These are phyloP conservation scores for Coniochaeta pulveracea DNA, from an alignment of 2,329 filamentous ascomycete genomes.

Conservation along the genomic window DNA sequence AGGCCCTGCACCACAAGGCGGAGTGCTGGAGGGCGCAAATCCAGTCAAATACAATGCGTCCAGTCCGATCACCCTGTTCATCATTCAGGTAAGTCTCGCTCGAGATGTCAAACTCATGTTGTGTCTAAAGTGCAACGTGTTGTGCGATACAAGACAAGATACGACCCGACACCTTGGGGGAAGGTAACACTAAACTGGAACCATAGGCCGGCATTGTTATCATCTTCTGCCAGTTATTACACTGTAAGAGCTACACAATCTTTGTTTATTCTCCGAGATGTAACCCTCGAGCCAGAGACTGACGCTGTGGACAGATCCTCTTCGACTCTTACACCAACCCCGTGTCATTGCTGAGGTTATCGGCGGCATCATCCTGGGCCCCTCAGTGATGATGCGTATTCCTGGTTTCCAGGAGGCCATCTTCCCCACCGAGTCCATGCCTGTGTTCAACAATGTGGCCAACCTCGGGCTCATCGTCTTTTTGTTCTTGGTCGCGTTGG, in stretches of 20 bases:
- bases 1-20: conserved; percentile 21
- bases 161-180: too few relatives aligned
- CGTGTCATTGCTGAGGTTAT: conserved; percentile 73
- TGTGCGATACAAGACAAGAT: too few relatives aligned
- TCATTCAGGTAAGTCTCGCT: conserved; percentile 46
- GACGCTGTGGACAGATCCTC: conserved; percentile 10
- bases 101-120: too few relatives aligned
- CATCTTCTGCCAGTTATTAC: conserved; percentile 60
- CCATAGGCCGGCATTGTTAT: conserved; percentile 50
- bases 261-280: background rate
- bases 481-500: conserved; percentile 77
- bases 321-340: conserved; percentile 39
- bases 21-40: conserved; percentile 54
- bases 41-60: conserved; percentile 49
- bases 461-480: conserved; percentile 79
- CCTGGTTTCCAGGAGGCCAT: conserved; percentile 65
- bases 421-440: conserved; percentile 66
- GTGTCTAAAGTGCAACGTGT: too few relatives aligned
- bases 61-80: conserved; percentile 58
- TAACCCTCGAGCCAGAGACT: background rate
- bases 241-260: conserved; percentile 37
- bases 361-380: conserved; percentile 69
- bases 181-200: background rate
- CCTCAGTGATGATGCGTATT: conserved; percentile 79
- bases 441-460: conserved; percentile 64